Percentiles rank a stretch among this genome's conserved stretches.
These are phyloP conservation scores for Hypoxylon lenormandii DNA, from an alignment of 495 filamentous ascomycete genomes.

Conservation along the genomic window DNA sequence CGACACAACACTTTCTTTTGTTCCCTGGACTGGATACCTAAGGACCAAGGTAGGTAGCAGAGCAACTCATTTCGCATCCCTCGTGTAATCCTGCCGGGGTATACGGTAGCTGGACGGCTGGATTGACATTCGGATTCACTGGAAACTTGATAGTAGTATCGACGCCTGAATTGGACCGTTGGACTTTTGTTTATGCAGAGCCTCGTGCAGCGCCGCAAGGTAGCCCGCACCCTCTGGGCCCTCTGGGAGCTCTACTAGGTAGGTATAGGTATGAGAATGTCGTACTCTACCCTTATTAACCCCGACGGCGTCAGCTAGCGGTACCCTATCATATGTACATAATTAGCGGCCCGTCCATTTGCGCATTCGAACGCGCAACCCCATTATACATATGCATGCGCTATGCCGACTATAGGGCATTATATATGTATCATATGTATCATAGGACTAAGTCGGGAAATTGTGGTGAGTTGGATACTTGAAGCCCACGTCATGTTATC, in stretches of 20 bases:
- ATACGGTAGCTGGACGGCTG: background rate
- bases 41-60: background rate
- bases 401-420: conserved; percentile 7
- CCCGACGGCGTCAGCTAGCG: conserved; percentile 14
- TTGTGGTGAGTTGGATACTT: conserved; percentile 10
- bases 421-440: conserved; percentile 8
- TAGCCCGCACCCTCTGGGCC: background rate
- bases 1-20: background rate
- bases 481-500: conserved; percentile 40
- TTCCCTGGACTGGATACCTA: no score
- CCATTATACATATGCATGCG: conserved; percentile 14
- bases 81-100: conserved; percentile 40
- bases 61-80: background rate
- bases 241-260: no score
- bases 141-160: conserved; percentile 21
- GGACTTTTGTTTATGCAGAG: conserved; percentile 39
- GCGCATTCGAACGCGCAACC: conserved; percentile 3
- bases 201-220: conserved; percentile 22
- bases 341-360: background rate
- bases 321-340: conserved; percentile 32
- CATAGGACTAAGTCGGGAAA: conserved; percentile 20
- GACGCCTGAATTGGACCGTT: conserved; percentile 35
- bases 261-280: conserved; percentile 3
- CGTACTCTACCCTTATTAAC: conserved; percentile 8
- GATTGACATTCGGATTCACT: conserved; percentile 1